phyloP scores from a whole-genome alignment of 106 monocot genomes.

The Dioscorea zingiberensis region DNA sequence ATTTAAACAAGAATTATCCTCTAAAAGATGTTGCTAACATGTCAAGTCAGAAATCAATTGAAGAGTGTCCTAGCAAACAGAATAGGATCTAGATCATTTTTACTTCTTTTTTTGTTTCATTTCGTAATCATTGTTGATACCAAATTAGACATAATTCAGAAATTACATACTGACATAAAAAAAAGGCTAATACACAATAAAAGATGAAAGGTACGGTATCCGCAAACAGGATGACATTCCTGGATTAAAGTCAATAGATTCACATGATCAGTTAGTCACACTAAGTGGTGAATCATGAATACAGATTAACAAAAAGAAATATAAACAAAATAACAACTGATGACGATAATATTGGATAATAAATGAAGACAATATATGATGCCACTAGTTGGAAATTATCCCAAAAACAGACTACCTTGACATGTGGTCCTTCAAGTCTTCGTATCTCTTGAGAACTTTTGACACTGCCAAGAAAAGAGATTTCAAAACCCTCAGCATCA shows the following conservation, averaged over 20 bases:
- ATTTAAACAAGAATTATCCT: too few relatives aligned
- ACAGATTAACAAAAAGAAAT: background rate
- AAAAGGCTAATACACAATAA: too few relatives aligned
- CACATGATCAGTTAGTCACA: background rate
- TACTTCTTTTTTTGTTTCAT: too few relatives aligned
- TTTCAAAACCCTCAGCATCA: slow-evolving; percentile 5
- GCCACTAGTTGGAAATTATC: background rate
- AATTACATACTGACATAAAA: too few relatives aligned
- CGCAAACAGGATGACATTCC: too few relatives aligned
- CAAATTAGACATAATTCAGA: too few relatives aligned
- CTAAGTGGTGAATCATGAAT: background rate
- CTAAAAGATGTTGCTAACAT: too few relatives aligned
- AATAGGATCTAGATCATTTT: too few relatives aligned
- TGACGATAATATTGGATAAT: background rate
- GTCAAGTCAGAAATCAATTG: too few relatives aligned
- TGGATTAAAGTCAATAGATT: background rate
- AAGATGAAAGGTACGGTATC: too few relatives aligned
- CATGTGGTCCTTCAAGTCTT: slow-evolving; percentile 65
- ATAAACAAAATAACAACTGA: background rate
- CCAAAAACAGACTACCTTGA: slow-evolving; percentile 43
- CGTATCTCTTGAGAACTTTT: slow-evolving; percentile 77
- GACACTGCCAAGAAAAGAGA: slow-evolving; percentile 46
- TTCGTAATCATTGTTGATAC: too few relatives aligned
- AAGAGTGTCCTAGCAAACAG: too few relatives aligned
- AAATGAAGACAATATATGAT: background rate